Percentiles rank a stretch among this genome's conserved stretches.
These are phyloP conservation scores for Gaertneriomyces semiglobifer DNA, from an alignment of 192 early-diverging fungal species.

Conservation along the genomic window DNA sequence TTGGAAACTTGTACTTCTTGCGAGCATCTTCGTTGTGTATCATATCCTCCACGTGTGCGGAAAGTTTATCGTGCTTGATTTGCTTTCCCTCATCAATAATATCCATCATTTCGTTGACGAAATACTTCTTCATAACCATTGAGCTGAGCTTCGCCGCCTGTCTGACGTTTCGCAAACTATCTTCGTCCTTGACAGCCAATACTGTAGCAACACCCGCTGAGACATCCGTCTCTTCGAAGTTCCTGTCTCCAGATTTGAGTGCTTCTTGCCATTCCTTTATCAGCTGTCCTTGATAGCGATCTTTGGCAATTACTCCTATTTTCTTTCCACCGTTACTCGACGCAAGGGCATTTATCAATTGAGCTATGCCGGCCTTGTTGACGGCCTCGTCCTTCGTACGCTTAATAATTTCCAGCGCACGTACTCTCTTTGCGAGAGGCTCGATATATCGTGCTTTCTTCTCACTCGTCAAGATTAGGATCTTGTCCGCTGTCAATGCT, in stretches of 20 bases:
- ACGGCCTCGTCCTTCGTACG: slow-evolving; percentile 73
- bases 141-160: slow-evolving; percentile 72
- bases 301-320: slow-evolving; percentile 77
- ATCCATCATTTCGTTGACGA: slow-evolving; percentile 78
- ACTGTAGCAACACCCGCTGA: slow-evolving; percentile 63
- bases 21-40: slow-evolving; percentile 65
- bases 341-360: slow-evolving; percentile 50
- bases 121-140: slow-evolving; percentile 77
- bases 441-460: slow-evolving; percentile 60
- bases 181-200: slow-evolving; percentile 88
- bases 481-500: slow-evolving; percentile 68
- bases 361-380: slow-evolving; percentile 63
- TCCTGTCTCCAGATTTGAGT: slow-evolving; percentile 37
- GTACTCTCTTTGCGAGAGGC: slow-evolving; percentile 40
- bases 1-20: slow-evolving; percentile 63
- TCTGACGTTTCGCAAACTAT: slow-evolving; percentile 71
- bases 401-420: slow-evolving; percentile 66
- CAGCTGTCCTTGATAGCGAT: slow-evolving; percentile 71
- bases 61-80: slow-evolving; percentile 78
- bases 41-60: slow-evolving; percentile 65
- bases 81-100: slow-evolving; percentile 86
- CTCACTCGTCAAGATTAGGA: slow-evolving; percentile 72
- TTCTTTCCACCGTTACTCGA: slow-evolving; percentile 38
- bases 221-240: slow-evolving; percentile 71
- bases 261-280: slow-evolving; percentile 75